Evolutionary conservation across 2,329 filamentous ascomycete genomes (phyloP), one percentile per base, ranked within the genome.

Genomic region (Paraphoma chrysanthemicola): DNA sequence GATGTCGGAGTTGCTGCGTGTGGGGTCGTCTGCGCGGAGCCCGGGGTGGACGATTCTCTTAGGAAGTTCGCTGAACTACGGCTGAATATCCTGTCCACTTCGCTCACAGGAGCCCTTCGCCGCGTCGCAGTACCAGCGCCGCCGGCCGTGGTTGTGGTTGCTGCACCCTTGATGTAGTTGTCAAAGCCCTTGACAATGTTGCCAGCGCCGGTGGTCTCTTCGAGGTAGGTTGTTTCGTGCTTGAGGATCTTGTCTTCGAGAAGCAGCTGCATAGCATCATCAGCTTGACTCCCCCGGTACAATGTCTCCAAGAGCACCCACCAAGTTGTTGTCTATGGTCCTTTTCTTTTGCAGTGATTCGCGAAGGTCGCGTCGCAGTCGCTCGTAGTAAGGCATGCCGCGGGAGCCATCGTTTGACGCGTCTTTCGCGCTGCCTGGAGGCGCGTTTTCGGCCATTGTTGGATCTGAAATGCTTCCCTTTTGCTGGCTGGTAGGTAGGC

Each of bases 181-280:
- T 99, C 95, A 77, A 99, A 99, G 18, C 95, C 95, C 47, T 91
- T 93, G 75, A 99, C 94, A 73, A 99, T 98, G 80, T 99, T 99
- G 44, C 95, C 95, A 17, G 86, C 86, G 67, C 84, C 87, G 12
- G 33, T 36, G 33, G 88, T 89, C 70, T 92, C 92, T 76, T 98
- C 94, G 49, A 99, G 87, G 76, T 99, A 99, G 16, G 89, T 85
- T 55, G 89, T 87, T 77, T 99, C 95, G 70, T 92, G 90, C 62
- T 90, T 88, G 73, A 86, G 88, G 68, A 99, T 98, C 63, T 86
- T 85, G 48, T 96, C 91, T 81, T 99, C 95, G 56, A 88, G 78
- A 66, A 80, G 75, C 49, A 81, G 77, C 86, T 88, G 62, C 51
- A 56, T 41, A 23, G 31, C 46, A 49, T 43, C 39, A 56, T 70